Base-by-base conservation (phyloP, 768 basidiomycete species). In the Coprinellus micaceus region DNA sequence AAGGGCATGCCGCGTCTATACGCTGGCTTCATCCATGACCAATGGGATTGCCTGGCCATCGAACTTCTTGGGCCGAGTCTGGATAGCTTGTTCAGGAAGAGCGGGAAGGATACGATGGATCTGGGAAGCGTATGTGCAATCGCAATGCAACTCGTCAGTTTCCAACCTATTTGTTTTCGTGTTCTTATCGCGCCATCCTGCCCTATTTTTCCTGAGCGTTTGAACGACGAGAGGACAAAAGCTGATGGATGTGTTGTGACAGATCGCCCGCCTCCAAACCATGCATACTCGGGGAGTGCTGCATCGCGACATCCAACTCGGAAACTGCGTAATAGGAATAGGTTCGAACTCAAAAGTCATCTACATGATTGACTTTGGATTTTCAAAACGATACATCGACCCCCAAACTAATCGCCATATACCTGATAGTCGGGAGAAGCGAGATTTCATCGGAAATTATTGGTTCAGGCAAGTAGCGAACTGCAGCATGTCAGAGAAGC, bases 291-390 rank as follows among this genome's bases (percentile, higher is more conserved):
- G 82, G 28, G 89, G 88, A 12, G 76, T 91, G 33, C 74, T 91
- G 28, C 89, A 91, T 64, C 81, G 89, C 7, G 89, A 91, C 59
- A 85, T 91, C 49, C 89, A 91, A 59, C 79, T 90, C 6, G 89
- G 89, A 1, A 91, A 91, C 66, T 86, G 84, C 61, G 83, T 82
- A 2, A 66, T 90, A 52, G 89, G 89, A 13, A 72, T 78, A 48
- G 69, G 77, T 3, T 82, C 85, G 0, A 72, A 88, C 59, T 75
- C 86, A 13, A 76, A 76, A 51, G 77, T 71, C 36, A 75, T 91
- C 59, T 91, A 89, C 63, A 86, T 91, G 88, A 91, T 91, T 62
- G 89, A 91, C 67, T 91, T 91, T 65, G 89, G 89, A 13, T 91
- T 91, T 67, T 88, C 88, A 17, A 91, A 90, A 64, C 79, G 78